A percentile compares a stretch with the other conserved stretches of the same genome.
These are phyloP conservation scores for Chrysanthemum lavandulifolium DNA, from an alignment of 129 eudicot genomes.

Conservation along the genomic window DNA sequence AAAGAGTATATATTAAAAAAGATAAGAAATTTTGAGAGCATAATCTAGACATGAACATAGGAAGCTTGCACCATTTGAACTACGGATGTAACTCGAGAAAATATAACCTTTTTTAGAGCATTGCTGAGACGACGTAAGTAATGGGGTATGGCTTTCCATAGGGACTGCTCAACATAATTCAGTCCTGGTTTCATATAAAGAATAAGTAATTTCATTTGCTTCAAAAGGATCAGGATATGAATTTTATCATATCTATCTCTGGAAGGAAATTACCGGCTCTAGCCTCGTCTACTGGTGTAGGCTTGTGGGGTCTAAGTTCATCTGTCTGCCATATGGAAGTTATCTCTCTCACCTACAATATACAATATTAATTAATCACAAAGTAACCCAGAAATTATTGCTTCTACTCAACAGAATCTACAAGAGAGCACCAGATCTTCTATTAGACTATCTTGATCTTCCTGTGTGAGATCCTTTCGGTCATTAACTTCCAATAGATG, in stretches of 20 bases:
- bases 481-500: conserved; percentile 86
- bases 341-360: conserved; percentile 89
- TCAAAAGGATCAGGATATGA: not conserved
- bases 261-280: conserved; percentile 65
- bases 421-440: conserved; percentile 82
- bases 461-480: conserved; percentile 81
- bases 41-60: not conserved
- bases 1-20: not conserved
- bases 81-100: not conserved
- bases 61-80: not conserved
- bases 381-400: not conserved
- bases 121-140: conserved; percentile 94
- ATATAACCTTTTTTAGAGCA: conserved; percentile 89
- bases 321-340: conserved; percentile 98
- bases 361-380: conserved; percentile 11
- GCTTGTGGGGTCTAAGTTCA: conserved; percentile 95
- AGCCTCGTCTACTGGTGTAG: conserved; percentile 98
- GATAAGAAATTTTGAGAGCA: not conserved
- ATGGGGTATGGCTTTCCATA: conserved; percentile 96
- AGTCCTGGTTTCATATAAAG: conserved; percentile 51
- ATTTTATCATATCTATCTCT: not conserved
- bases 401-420: conserved; percentile 4
- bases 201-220: conserved; percentile 8
- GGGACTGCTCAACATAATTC: conserved; percentile 93
- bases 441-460: conserved; percentile 86